phyloP scores from a whole-genome alignment of 768 basidiomycete genomes.

The Mycena leptocephala region DNA sequence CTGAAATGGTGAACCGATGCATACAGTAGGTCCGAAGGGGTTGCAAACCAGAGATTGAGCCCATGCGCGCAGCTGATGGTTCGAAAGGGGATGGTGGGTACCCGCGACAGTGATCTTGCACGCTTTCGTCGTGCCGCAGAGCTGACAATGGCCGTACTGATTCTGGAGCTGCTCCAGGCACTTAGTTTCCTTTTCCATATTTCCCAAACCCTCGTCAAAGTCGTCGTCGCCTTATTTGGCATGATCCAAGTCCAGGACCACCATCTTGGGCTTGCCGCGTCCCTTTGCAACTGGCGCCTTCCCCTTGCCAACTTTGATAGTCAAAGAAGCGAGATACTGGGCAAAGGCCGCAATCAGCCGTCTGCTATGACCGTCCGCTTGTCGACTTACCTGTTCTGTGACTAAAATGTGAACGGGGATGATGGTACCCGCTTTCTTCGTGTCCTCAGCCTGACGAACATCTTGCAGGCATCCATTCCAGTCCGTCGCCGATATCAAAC shows the following conservation, averaged over 20 bases:
- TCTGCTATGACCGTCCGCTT: background rate
- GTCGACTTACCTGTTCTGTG: background rate
- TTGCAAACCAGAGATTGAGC: background rate
- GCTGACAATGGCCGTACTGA: background rate
- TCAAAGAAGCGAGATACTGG: background rate
- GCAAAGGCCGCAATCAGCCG: background rate
- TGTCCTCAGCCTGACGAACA: background rate
- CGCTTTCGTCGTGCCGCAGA: slow-evolving; percentile 1
- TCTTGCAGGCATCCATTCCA: background rate
- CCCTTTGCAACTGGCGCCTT: background rate
- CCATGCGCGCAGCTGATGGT: background rate
- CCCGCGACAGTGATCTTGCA: slow-evolving; percentile 8
- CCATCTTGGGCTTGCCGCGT: background rate
- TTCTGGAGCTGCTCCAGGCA: background rate
- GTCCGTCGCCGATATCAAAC: background rate
- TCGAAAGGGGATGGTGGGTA: background rate
- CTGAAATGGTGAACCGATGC: too few relatives aligned
- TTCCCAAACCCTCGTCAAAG: background rate
- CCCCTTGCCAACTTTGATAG: background rate
- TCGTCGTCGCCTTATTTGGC: background rate
- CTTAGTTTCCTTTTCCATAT: background rate
- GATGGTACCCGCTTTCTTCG: background rate
- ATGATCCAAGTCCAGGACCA: slow-evolving; percentile 9
- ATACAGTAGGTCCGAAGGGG: too few relatives aligned
- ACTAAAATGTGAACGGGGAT: background rate